Base-by-base conservation (phyloP, 805 yeast genomes). In the Metschnikowia cubensis region DNA sequence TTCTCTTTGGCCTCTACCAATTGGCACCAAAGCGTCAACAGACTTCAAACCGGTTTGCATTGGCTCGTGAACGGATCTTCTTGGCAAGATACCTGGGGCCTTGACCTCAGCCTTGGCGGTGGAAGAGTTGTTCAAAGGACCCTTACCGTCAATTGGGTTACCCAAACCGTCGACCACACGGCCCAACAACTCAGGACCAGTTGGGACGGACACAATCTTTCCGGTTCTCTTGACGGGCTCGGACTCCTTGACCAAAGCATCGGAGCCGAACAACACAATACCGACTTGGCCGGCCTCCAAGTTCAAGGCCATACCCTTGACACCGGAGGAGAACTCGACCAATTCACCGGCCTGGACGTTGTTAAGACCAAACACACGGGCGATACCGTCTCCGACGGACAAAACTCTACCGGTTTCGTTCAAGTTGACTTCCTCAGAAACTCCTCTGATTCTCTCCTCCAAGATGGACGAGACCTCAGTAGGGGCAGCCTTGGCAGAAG, bases 1-100 rank as follows among this genome's bases (percentile, higher is more conserved):
- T 84, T 94, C 99, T 89, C 99, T 94, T 82, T 94, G 99, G 77
- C 99, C 99, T 87, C 99, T 94, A 74, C 99, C 99, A 67, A 94
- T 78, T 77, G 99, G 99, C 77, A 94, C 99, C 69, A 94, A 85
- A 73, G 99, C 92, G 74, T 94, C 99, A 66, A 94, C 97, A 59
- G 97, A 85, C 83, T 94, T 94, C 73, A 94, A 86, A 86, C 99
- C 99, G 69, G 99, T 92, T 83, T 94, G 99, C 87, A 94, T 94
- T 75, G 99, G 99, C 84, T 94, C 99, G 81, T 74, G 84, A 64
- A 94, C 99, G 56, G 97, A 89, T 70, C 86, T 88, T 85, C 99
- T 92, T 82, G 99, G 99, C 76, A 94, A 84, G 70, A 94, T 94
- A 85, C 99, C 99, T 77, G 99, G 99, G 66, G 99, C 99, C 83